A percentile compares a stretch with the other conserved stretches of the same genome.
phyloP scores from a whole-genome alignment of 306 rosid genomes.

The Cicer cuneatum region DNA sequence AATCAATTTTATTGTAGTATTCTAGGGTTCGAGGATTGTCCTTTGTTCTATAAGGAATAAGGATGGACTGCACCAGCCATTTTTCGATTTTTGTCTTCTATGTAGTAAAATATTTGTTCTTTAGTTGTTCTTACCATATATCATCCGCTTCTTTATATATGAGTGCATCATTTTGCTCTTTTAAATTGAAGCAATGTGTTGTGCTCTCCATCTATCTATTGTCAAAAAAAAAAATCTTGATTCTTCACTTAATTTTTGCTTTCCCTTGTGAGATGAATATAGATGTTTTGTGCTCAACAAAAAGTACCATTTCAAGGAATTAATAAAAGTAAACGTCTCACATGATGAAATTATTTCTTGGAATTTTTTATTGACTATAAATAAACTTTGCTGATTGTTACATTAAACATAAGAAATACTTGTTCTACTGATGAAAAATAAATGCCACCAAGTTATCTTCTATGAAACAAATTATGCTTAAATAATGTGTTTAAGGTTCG shows the following conservation, averaged over 20 bases:
- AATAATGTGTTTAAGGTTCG: background rate
- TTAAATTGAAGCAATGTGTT: background rate
- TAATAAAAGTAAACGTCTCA: conserved; percentile 4
- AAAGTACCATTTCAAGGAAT: conserved; percentile 8
- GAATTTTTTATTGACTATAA: background rate
- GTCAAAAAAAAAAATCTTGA: too few species aligned
- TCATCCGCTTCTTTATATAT: background rate
- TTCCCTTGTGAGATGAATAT: background rate
- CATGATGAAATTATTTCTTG: background rate
- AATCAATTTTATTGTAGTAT: background rate
- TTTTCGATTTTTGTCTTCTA: conserved; percentile 19
- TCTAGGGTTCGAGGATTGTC: background rate
- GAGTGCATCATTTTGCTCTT: conserved; percentile 11
- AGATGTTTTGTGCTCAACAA: conserved; percentile 21
- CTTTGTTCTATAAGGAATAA: conserved; percentile 17
- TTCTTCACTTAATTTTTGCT: conserved; percentile 6
- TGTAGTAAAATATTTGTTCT: conserved; percentile 6
- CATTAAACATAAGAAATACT: conserved; percentile 3
- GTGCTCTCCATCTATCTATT: too few species aligned
- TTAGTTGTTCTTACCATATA: background rate
- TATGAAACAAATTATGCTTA: conserved; percentile 4
- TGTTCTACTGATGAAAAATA: conserved; percentile 11
- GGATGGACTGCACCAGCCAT: conserved; percentile 3
- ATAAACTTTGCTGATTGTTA: background rate
- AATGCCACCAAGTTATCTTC: conserved; percentile 12